Evolutionary conservation across 2,329 filamentous ascomycete species (phyloP), one percentile per base, ranked within the genome.

Genomic region (Nannizzia gypsea): DNA sequence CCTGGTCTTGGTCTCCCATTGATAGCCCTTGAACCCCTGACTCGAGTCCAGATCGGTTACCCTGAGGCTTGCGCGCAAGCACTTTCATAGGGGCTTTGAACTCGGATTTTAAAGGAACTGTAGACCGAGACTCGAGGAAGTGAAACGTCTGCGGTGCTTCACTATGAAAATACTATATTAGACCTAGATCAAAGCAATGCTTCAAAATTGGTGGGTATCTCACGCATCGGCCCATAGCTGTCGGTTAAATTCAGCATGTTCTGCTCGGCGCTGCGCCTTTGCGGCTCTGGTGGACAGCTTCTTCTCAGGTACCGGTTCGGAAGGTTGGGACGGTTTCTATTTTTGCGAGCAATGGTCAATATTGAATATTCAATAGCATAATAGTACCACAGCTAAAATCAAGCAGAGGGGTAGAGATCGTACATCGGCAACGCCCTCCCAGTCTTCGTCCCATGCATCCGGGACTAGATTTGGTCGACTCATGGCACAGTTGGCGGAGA

Each of bases 381-480:
- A 46, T 46, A 20, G 9, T 20, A 46, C 13, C 3, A 15, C 13
- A 15, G 20, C 8, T 22, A 2, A 48, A 6, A 48, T 3, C 11
- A 11, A 48, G 44, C 11, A 5, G 44, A 26, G 24, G 22, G 11
- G 34, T 56, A 44, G 31, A 28, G 22, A 11, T 1, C 69, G 60
- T 77, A 85, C 83, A 75, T 95, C 90, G 60, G 88, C 89, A 69
- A 87, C 81, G 4, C 78, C 75, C 71, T 92, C 89, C 90, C 91
- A 97, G 69, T 96, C 89, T 67, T 95, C 86, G 64, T 92, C 90
- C 92, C 92, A 96, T 20, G 90, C 91, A 71, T 90, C 83, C 40
- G 88, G 85, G 61, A 86, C 71, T 75, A 74, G 76, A 77, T 66
- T 70, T 79, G 71, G 74, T 77, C 66, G 64, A 62, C 66, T 73